Base-by-base conservation (phyloP, 768 basidiomycete genomes). In the Tephrocybe rancida region DNA sequence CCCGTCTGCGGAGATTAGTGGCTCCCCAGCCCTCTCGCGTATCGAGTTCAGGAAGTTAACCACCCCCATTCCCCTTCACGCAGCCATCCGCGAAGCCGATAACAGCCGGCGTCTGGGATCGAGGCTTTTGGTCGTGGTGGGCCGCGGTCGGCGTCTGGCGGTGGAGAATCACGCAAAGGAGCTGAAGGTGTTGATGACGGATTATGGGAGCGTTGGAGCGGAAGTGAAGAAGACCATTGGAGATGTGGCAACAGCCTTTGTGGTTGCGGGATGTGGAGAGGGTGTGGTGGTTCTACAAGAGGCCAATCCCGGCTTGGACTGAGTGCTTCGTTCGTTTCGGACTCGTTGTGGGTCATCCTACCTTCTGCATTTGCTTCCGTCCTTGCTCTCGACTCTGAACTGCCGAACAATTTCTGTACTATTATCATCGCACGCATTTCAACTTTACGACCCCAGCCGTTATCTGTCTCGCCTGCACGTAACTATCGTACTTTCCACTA, bases 201-300 rank as follows among this genome's bases (percentile, higher is more conserved):
- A 83, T 57, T 76, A 86, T 58, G 82, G 78, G 3, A 54, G 21
- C 39, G 39, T 41, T 13, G 19, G 39, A 2, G 39, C 39, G 9
- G 88, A 90, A 64, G 81, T 92, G 51, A 76, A 79, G 64, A 87
- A 87, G 72, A 92, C 92, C n/a, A 76, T 95, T 16, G 94, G 94
- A 4, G 90, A 95, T 65, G 85, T 90, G 8, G 90, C 84, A 0
- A 81, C 86, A 37, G 85, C 85, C 34, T 81, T 95, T 64, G 81
- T 93, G 11, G 72, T 85, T 1, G 75, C 82, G 7, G 81, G 80
- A 2, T 72, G 75, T 35, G 79, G 79, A 38, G 73, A 76, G 32
- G 87, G 82, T 24, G 57, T 90, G 29, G 71, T 90, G 30, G 87
- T 91, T 1, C 63, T 92, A 32, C 89, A 91, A 70, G 83, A 41